phyloP scores from a whole-genome alignment of 1,139 yeast species.

The Barnettozyma hawaiiensis region DNA sequence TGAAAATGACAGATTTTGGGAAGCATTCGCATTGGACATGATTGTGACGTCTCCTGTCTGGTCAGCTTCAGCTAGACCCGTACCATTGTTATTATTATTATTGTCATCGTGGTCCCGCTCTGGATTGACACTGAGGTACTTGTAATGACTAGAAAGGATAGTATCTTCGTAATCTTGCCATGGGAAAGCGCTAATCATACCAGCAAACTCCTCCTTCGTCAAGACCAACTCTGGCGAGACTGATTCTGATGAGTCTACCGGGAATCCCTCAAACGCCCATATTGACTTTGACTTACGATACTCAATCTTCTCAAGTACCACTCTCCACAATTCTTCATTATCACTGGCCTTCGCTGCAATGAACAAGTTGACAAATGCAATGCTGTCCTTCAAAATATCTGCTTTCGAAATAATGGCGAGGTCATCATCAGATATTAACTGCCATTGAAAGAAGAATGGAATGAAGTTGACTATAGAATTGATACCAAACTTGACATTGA shows the following conservation, averaged over 20 bases:
- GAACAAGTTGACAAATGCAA: conserved; percentile 18
- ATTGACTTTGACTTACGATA: conserved; percentile 14
- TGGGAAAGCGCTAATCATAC: conserved; percentile 3
- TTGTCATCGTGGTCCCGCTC: too few relatives aligned
- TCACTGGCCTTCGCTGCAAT: conserved; percentile 12
- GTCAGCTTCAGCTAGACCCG: not conserved
- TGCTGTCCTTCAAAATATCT: conserved; percentile 17
- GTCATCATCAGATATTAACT: conserved; percentile 17
- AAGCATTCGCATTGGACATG: conserved; percentile 6
- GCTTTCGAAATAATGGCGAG: not conserved
- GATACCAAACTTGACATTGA: conserved; percentile 38
- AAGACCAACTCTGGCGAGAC: conserved; percentile 7
- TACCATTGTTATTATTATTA: too few relatives aligned
- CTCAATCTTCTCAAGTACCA: conserved; percentile 16
- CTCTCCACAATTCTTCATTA: conserved; percentile 11
- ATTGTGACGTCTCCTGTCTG: conserved; percentile 11
- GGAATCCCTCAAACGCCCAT: conserved; percentile 17
- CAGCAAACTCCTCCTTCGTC: conserved; percentile 11
- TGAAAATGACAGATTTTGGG: conserved; percentile 16
- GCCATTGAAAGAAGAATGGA: conserved; percentile 47
- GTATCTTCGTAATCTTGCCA: conserved; percentile 17
- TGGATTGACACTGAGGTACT: conserved; percentile 8
- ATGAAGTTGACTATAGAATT: conserved; percentile 43
- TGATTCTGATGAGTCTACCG: conserved; percentile 11
- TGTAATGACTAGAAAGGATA: conserved; percentile 20